These are phyloP conservation scores for Cordyceps farinosa DNA, from an alignment of 2,329 filamentous ascomycete genomes.

Conservation along the genomic window DNA sequence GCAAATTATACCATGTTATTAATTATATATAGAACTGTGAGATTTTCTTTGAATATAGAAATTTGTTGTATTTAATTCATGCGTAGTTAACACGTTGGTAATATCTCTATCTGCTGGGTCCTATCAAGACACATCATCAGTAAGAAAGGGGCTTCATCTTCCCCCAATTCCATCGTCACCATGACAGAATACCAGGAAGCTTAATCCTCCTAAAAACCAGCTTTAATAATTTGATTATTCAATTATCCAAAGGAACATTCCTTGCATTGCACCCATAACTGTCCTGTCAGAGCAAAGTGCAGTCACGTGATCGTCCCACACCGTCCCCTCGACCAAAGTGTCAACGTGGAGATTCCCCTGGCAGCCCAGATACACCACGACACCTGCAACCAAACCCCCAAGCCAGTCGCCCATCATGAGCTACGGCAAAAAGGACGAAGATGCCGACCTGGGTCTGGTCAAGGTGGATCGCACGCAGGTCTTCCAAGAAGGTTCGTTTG, in stretches of 20 bases:
- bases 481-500: constrained; percentile 86
- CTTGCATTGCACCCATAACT: not conserved
- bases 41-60: too few relatives aligned
- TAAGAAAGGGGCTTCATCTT: not conserved
- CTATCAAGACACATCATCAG: not conserved
- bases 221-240: too few relatives aligned
- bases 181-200: not conserved
- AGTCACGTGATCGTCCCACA: constrained; percentile 34
- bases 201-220: not conserved
- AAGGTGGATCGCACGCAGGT: constrained; percentile 97
- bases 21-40: too few relatives aligned
- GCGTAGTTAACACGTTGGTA: too few relatives aligned
- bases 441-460: constrained; percentile 88
- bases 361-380: constrained; percentile 32
- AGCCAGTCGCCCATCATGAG: constrained; percentile 65
- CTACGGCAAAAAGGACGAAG: constrained; percentile 99
- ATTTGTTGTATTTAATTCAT: not conserved
- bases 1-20: too few relatives aligned
- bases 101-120: too few relatives aligned
- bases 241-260: not conserved
- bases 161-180: too few relatives aligned
- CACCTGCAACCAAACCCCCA: constrained; percentile 32
- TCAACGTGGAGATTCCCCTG: constrained; percentile 39
- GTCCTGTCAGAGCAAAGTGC: not conserved
- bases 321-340: constrained; percentile 32